These are phyloP conservation scores for Globisporangium alternatum DNA, from an alignment of 352 stramenopile species.

Conservation along the genomic window DNA sequence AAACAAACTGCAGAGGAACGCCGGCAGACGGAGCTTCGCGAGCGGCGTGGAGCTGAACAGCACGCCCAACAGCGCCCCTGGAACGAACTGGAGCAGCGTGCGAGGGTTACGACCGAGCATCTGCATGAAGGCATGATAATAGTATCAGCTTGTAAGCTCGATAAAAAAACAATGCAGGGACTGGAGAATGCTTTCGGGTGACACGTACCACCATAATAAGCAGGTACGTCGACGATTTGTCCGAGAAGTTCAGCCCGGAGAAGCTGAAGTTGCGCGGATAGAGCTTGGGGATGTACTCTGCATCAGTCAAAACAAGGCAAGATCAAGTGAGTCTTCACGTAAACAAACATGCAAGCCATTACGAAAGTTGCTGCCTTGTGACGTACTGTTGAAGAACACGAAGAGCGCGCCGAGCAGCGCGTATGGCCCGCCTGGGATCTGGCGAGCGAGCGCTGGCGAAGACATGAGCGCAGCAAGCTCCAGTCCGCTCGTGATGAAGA, in stretches of 20 bases:
- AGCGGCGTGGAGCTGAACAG: conserved; percentile 74
- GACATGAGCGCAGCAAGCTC: conserved; percentile 46
- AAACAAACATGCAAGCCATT: background rate
- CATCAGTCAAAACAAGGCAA: background rate
- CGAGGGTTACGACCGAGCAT: conserved; percentile 57
- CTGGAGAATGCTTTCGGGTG: background rate
- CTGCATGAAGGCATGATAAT: conserved; percentile 21
- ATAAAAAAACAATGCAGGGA: background rate
- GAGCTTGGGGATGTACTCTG: conserved; percentile 77
- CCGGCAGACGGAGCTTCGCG: conserved; percentile 65
- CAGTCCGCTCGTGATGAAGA: conserved; percentile 45
- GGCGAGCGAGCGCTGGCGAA: conserved; percentile 31
- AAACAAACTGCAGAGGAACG: conserved; percentile 63
- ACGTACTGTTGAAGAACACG: conserved; percentile 79
- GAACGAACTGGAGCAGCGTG: conserved; percentile 58
- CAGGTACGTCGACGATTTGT: conserved; percentile 79
- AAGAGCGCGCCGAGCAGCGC: conserved; percentile 64
- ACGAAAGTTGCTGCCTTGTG: too few species aligned
- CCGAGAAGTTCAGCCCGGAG: conserved; percentile 74
- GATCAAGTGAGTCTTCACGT: background rate
- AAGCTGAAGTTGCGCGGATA: conserved; percentile 58
- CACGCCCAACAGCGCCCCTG: conserved; percentile 54
- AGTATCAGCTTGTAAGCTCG: background rate
- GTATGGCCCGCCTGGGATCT: conserved; percentile 65
- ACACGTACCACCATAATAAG: conserved; percentile 65